A percentile compares a stretch with the other conserved stretches of the same genome.
These are phyloP conservation scores for Ceratocystis smalleyi DNA, from an alignment of 2,329 filamentous ascomycete genomes.

Conservation along the genomic window DNA sequence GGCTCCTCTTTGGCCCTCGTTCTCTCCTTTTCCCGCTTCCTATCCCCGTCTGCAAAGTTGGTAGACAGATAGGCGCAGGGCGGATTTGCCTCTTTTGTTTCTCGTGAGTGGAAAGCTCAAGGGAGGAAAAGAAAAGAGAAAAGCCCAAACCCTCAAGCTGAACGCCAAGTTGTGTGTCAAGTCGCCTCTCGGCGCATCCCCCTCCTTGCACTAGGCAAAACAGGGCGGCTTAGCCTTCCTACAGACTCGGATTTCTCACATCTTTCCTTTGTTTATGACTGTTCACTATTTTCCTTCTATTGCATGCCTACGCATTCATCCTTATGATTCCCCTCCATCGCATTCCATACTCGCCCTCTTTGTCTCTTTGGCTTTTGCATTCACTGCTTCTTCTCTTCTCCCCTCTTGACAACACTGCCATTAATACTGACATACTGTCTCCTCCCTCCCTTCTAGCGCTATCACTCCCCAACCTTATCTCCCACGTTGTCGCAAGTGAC, in stretches of 20 bases:
- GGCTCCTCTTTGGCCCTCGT: background rate
- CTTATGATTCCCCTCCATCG: background rate
- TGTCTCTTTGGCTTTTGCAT: background rate
- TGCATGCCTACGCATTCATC: background rate
- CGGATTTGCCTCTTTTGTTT: background rate
- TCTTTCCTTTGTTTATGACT: background rate
- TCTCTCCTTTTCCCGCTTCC: background rate
- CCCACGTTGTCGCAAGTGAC: background rate
- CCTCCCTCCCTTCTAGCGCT: background rate
- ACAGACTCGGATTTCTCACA: background rate
- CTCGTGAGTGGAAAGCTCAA: background rate
- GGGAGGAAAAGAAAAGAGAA: background rate
- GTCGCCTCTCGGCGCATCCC: conserved; percentile 3
- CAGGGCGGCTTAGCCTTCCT: background rate
- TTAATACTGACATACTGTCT: background rate
- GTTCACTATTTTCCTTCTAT: background rate
- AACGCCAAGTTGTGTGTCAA: background rate
- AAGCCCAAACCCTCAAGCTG: background rate
- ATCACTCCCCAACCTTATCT: background rate
- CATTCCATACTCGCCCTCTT: background rate
- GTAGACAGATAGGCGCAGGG: background rate
- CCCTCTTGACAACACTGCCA: background rate
- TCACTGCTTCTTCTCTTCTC: background rate
- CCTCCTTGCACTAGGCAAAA: conserved; percentile 1
- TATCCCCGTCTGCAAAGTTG: background rate